These are phyloP conservation scores for Heliamphora exappendiculata DNA, from an alignment of 148 eudicot genomes.

Conservation along the genomic window DNA sequence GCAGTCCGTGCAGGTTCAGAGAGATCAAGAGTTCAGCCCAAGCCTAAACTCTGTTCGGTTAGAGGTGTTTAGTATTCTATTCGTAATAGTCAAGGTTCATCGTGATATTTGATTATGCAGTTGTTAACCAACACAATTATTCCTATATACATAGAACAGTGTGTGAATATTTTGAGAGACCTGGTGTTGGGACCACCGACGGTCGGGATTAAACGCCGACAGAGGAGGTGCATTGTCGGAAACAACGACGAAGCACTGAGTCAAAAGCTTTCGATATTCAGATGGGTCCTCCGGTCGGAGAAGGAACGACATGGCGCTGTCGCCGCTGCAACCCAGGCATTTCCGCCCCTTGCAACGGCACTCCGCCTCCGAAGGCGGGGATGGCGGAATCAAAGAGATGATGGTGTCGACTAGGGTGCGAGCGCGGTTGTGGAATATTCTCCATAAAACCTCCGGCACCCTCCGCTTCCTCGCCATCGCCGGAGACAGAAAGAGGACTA, in stretches of 20 bases:
- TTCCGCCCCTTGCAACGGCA: constrained; percentile 40
- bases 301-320: constrained; percentile 33
- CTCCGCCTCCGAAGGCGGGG: background rate
- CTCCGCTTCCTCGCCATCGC: constrained; percentile 29
- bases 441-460: constrained; percentile 65
- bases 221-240: constrained; percentile 46
- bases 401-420: constrained; percentile 52
- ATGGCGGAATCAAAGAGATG: constrained; percentile 33
- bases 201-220: constrained; percentile 15
- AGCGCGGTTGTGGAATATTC: constrained; percentile 34
- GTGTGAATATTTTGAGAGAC: constrained; percentile 14
- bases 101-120: no score
- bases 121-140: background rate
- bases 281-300: constrained; percentile 41
- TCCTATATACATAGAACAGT: background rate
- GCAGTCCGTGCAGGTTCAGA: no score
- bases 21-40: no score
- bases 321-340: constrained; percentile 48
- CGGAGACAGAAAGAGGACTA: background rate
- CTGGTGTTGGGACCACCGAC: constrained; percentile 54
- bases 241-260: constrained; percentile 52
- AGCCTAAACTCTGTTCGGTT: no score
- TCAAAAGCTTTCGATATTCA: constrained; percentile 48
- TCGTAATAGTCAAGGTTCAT: no score
- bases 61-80: no score